These are phyloP conservation scores for Sonneratia alba DNA, from an alignment of 345 rosid genomes.

Conservation along the genomic window DNA sequence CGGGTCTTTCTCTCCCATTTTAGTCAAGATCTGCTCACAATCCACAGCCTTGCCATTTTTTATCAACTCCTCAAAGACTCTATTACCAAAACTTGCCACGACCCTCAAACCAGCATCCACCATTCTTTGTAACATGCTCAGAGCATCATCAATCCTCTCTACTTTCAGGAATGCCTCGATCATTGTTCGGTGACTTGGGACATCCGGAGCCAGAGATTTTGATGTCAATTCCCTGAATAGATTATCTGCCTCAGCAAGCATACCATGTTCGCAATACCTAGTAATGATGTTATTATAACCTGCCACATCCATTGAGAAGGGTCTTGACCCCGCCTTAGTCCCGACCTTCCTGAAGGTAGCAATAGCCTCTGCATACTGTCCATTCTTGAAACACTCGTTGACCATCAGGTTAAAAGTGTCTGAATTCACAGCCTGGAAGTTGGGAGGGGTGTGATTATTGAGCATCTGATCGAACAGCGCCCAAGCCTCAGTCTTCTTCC, in stretches of 20 bases:
- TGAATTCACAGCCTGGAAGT: conserved; percentile 65
- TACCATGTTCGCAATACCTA: conserved; percentile 63
- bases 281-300: conserved; percentile 68
- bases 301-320: conserved; percentile 76
- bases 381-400: conserved; percentile 78
- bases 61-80: conserved; percentile 59
- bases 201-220: conserved; percentile 71
- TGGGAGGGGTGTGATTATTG: conserved; percentile 87
- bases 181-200: conserved; percentile 53
- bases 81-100: conserved; percentile 69
- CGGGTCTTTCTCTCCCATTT: conserved; percentile 87
- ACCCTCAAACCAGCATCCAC: conserved; percentile 70
- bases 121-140: conserved; percentile 51
- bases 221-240: conserved; percentile 45
- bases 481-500: conserved; percentile 53
- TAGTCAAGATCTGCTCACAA: conserved; percentile 51
- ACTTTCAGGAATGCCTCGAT: conserved; percentile 67
- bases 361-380: conserved; percentile 46
- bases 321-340: conserved; percentile 51
- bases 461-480: conserved; percentile 70
- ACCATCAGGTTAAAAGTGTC: conserved; percentile 83
- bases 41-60: conserved; percentile 61
- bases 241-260: conserved; percentile 65
- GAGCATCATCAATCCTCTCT: conserved; percentile 60
- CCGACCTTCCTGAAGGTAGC: conserved; percentile 64